These are phyloP conservation scores for Xylariaceae sp. DNA, from an alignment of 2,329 filamentous ascomycete species.

Conservation along the genomic window DNA sequence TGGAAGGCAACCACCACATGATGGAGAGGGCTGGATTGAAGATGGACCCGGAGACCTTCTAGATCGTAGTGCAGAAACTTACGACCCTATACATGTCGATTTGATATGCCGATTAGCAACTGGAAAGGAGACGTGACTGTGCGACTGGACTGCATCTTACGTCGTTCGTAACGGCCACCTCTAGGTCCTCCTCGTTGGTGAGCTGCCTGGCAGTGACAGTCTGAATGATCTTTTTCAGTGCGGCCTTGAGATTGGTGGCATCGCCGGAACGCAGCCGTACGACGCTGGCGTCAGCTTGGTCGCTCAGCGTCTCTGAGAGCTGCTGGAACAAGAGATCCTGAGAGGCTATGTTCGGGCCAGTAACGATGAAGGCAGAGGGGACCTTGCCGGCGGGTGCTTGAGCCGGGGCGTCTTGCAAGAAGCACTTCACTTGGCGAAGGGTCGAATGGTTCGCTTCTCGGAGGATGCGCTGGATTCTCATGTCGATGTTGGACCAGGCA, in stretches of 20 bases:
- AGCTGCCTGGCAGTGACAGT: slow-evolving; percentile 45
- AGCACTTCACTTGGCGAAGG: slow-evolving; percentile 48
- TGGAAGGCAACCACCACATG: slow-evolving; percentile 68
- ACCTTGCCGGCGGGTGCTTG: slow-evolving; percentile 39
- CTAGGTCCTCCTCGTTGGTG: slow-evolving; percentile 48
- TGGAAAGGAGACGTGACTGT: background rate
- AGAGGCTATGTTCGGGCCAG: slow-evolving; percentile 70
- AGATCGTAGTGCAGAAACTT: slow-evolving; percentile 73
- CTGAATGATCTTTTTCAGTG: slow-evolving; percentile 65
- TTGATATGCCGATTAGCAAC: background rate
- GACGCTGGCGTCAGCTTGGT: slow-evolving; percentile 44
- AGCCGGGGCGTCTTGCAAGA: slow-evolving; percentile 36
- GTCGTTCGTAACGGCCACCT: slow-evolving; percentile 37
- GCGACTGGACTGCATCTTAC: slow-evolving; percentile 28
- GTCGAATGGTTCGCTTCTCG: slow-evolving; percentile 54
- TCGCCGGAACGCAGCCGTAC: slow-evolving; percentile 63
- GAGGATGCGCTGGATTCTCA: slow-evolving; percentile 54
- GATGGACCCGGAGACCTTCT: slow-evolving; percentile 57
- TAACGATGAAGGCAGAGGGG: slow-evolving; percentile 65
- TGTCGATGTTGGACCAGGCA: slow-evolving; percentile 58
- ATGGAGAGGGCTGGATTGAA: slow-evolving; percentile 42
- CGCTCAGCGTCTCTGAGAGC: slow-evolving; percentile 49
- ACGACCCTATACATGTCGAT: slow-evolving; percentile 43
- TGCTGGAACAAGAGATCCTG: slow-evolving; percentile 69
- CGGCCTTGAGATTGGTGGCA: slow-evolving; percentile 64